Conservation (phyloP, 139 green algal genomes). For the Microglena sp. region DNA sequence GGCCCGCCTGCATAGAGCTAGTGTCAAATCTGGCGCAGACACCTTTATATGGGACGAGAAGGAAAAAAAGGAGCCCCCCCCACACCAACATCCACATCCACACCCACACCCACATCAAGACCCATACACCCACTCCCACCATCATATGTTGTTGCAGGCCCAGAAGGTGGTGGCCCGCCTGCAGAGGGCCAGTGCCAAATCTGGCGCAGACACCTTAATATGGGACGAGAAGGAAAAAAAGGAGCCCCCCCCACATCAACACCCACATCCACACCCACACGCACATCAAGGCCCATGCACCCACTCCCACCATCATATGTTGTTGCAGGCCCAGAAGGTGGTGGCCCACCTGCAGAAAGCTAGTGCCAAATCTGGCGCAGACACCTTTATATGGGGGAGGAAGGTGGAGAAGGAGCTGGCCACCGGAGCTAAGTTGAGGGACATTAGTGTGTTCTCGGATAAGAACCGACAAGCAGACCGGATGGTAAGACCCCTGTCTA, state of each 20-base stretch:
- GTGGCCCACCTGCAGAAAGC: constrained; percentile 22
- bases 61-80: constrained; percentile 74
- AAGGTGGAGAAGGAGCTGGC: constrained; percentile 86
- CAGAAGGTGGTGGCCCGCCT: background rate
- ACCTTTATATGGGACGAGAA: constrained; percentile 94
- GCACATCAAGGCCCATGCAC: background rate
- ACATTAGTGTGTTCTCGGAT: constrained; percentile 27
- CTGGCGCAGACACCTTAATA: background rate
- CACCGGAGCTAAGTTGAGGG: constrained; percentile 35
- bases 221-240: too few species aligned
- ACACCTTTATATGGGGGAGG: constrained; percentile 88
- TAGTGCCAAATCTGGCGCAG: constrained; percentile 5
- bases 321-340: constrained; percentile 23
- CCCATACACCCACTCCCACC: background rate
- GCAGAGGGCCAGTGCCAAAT: background rate
- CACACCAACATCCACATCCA: background rate
- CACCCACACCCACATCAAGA: background rate
- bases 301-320: background rate
- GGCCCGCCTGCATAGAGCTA: constrained; percentile 26
- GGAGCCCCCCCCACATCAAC: too few species aligned
- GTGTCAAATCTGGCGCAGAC: constrained; percentile 11
- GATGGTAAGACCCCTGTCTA: too few species aligned
- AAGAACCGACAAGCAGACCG: constrained; percentile 66
- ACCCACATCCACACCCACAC: too few species aligned
- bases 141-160: background rate